These are phyloP conservation scores for Rhodomyrtus psidioides DNA, from an alignment of 441 rosid genomes.

Conservation along the genomic window DNA sequence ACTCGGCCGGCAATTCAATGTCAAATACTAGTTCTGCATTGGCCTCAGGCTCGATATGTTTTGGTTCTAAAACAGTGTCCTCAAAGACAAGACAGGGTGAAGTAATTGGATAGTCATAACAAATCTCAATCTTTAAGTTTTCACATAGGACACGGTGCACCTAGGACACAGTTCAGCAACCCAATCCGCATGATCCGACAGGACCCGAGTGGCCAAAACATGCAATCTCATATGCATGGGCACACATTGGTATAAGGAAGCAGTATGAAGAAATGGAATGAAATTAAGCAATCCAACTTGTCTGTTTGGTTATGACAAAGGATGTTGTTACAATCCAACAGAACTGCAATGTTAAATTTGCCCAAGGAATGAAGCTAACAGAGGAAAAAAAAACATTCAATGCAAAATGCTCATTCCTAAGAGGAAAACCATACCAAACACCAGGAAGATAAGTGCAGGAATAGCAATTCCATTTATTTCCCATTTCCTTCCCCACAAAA, in stretches of 20 bases:
- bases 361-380: not conserved
- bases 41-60: not conserved
- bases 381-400: not conserved
- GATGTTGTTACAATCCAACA: not conserved
- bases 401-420: not conserved
- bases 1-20: not conserved
- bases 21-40: not conserved
- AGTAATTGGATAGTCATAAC: not conserved
- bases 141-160: not conserved
- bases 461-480: not conserved
- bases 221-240: not conserved
- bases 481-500: not conserved
- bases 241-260: not conserved
- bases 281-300: not conserved
- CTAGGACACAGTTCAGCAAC: not conserved
- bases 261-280: not conserved
- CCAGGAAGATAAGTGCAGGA: not conserved
- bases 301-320: not conserved
- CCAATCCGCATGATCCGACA: not conserved
- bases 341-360: not conserved
- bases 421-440: not conserved
- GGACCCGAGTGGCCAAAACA: not conserved
- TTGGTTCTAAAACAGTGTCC: not conserved
- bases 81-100: not conserved
- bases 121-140: not conserved